Evolutionary conservation across 2,329 filamentous ascomycete species (phyloP).

Genomic region (Helotiales sp.): DNA sequence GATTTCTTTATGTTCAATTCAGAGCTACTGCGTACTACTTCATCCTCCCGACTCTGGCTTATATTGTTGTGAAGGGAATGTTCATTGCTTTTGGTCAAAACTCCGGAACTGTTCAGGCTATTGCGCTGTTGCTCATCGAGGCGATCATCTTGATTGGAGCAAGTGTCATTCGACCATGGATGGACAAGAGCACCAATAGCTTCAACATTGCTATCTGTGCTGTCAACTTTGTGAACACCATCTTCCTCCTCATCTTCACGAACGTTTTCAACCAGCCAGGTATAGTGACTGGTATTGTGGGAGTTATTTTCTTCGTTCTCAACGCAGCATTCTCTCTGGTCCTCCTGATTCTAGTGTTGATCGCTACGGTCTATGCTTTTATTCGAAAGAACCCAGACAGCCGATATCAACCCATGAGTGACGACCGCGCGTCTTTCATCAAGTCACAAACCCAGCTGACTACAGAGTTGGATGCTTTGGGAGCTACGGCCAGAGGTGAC

Average conservation of each 20-base stretch:
- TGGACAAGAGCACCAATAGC: conserved; percentile 97
- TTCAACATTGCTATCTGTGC: conserved; percentile 94
- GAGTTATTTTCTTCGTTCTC: conserved; percentile 85
- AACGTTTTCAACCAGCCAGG: conserved; percentile 82
- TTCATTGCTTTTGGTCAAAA: conserved; percentile 84
- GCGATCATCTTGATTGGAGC: conserved; percentile 76
- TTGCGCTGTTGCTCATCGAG: conserved; percentile 84
- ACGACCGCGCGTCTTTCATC: conserved; percentile 96
- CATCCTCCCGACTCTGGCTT: conserved; percentile 78
- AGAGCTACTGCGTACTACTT: conserved; percentile 96
- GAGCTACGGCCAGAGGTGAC: conserved; percentile 83
- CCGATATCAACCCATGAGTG: conserved; percentile 94
- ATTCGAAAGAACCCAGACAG: conserved; percentile 93
- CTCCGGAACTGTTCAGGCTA: conserved; percentile 73
- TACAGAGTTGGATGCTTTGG: conserved; percentile 88
- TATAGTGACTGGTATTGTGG: conserved; percentile 85
- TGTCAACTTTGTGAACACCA: conserved; percentile 87
- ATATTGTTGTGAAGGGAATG: conserved; percentile 85
- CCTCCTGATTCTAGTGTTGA: conserved; percentile 80
- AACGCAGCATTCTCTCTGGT: conserved; percentile 86
- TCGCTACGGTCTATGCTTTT: conserved; percentile 78
- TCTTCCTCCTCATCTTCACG: conserved; percentile 89
- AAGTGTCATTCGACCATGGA: conserved; percentile 87
- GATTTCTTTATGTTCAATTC: conserved; percentile 96
- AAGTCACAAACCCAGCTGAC: conserved; percentile 89